These are phyloP conservation scores for Pestalotiopsis sp. DNA, from an alignment of 2,329 filamentous ascomycete species.

Conservation along the genomic window DNA sequence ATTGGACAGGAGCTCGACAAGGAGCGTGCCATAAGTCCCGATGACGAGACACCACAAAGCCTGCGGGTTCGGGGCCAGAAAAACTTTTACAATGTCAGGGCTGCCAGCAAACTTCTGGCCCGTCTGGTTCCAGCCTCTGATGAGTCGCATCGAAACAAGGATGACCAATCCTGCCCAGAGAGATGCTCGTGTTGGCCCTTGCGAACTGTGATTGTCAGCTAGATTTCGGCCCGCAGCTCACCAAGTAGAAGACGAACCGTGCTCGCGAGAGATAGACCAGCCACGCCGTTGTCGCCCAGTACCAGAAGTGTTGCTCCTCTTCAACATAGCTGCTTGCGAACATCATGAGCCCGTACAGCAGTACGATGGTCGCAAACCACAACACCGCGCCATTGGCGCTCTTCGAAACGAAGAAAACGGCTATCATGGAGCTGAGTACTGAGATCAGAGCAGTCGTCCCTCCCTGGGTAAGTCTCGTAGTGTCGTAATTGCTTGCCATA, in stretches of 20 bases:
- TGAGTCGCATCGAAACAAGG: slow-evolving; percentile 65
- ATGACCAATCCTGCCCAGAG: slow-evolving; percentile 43
- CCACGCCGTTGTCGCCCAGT: slow-evolving; percentile 82
- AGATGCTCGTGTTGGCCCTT: slow-evolving; percentile 18
- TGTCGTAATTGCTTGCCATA: slow-evolving; percentile 90
- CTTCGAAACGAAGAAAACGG: slow-evolving; percentile 29
- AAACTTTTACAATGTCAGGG: slow-evolving; percentile 78
- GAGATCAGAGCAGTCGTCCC: slow-evolving; percentile 39
- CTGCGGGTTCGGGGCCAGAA: slow-evolving; percentile 64
- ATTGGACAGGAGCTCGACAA: slow-evolving; percentile 44
- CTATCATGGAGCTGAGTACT: slow-evolving; percentile 42
- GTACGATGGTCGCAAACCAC: slow-evolving; percentile 53
- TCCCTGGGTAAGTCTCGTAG: slow-evolving; percentile 60
- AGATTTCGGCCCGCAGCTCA: neutral
- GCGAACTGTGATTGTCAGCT: neutral
- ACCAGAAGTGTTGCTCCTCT: slow-evolving; percentile 99
- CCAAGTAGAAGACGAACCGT: slow-evolving; percentile 28
- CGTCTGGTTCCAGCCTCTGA: slow-evolving; percentile 91
- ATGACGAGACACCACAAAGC: slow-evolving; percentile 77
- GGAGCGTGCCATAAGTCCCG: slow-evolving; percentile 67
- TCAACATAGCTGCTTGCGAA: slow-evolving; percentile 98
- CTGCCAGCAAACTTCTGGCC: slow-evolving; percentile 95
- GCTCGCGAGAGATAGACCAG: slow-evolving; percentile 55
- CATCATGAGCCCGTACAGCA: slow-evolving; percentile 84
- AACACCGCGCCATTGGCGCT: slow-evolving; percentile 31